A percentile compares a stretch with the other conserved stretches of the same genome.
phyloP scores from a whole-genome alignment of 192 early-diverging fungal species.

The Lunasporangiospora selenospora region DNA sequence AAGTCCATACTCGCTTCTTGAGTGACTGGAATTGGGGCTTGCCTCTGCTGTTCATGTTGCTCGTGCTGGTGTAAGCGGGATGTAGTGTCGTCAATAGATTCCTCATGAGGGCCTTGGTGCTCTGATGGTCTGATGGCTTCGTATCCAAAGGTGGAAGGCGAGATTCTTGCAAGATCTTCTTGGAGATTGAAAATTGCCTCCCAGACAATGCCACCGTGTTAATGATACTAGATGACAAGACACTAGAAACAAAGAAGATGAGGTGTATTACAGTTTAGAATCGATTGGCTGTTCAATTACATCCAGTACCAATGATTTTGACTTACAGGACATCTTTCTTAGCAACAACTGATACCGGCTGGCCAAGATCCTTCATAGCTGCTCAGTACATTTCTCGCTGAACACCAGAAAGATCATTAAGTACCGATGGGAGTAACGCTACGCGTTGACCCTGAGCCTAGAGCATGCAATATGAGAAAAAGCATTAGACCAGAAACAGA shows the following conservation, averaged over 20 bases:
- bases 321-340: slow-evolving; percentile 20
- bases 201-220: slow-evolving; percentile 7
- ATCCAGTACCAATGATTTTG: slow-evolving; percentile 4
- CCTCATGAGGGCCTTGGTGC: slow-evolving; percentile 1
- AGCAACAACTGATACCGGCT: slow-evolving; percentile 10
- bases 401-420: slow-evolving; percentile 4
- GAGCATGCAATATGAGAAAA: not conserved
- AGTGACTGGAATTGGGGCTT: slow-evolving; percentile 7
- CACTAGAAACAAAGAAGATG: slow-evolving; percentile 9
- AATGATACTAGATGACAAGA: slow-evolving; percentile 17
- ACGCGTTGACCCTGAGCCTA: slow-evolving; percentile 5
- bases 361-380: slow-evolving; percentile 9
- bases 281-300: not conserved
- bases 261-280: slow-evolving; percentile 5
- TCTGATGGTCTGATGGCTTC: not conserved
- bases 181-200: slow-evolving; percentile 10
- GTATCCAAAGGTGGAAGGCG: slow-evolving; percentile 10
- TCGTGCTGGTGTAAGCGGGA: slow-evolving; percentile 2
- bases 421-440: not conserved
- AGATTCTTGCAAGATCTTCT: slow-evolving; percentile 11
- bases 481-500: not conserved
- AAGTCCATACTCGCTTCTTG: slow-evolving; percentile 18
- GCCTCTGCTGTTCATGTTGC: slow-evolving; percentile 11
- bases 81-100: slow-evolving; percentile 9
- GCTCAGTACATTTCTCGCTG: slow-evolving; percentile 9